Evolutionary conservation across 495 filamentous ascomycete species (phyloP), one percentile per base, ranked within the genome.

Genomic region (Penicillium angulare): DNA sequence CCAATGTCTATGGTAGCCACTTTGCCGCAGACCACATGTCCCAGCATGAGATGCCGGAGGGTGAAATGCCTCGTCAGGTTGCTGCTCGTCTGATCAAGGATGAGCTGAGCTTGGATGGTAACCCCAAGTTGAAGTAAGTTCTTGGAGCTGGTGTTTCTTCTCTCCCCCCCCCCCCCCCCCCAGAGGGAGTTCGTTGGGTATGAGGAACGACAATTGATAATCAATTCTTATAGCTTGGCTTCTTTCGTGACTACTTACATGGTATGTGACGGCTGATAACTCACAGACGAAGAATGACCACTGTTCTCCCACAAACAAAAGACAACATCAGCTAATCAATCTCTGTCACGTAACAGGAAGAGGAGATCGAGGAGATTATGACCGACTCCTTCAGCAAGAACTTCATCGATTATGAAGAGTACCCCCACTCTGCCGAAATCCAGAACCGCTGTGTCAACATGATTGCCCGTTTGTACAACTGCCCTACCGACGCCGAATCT

Each of bases 21-120:
- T 96, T 88, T 65, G 90, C 91, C 10, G 82, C 84, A 24, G 68
- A 84, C 56, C 86, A 90, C 66, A 79, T 96, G 43, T 88, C 89
- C 31, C 82, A 80, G 59, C 79, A 86, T 63, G 86, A 89, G 67
- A 95, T 96, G 87, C 90, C 91, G n/a, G 90, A 95, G 60, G 56
- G 67, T 6, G 88, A 92, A 68, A 92, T 92, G 89, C 89, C 89
- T 35, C 86, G 83, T 50, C 88, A 95, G 57, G 77, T 92, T n/a
- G 90, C 90, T 10, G 92, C 95, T 67, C 86, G 89, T 35, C 88
- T 95, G 89, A 96, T 96, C 74, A 92, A 90, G 73, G 91, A 96
- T 63, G 90, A 96, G 61, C 69, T 95, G 59, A 90, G 86, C 56
- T 71, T 95, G 52, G 90, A 96, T 66, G 88, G 88, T n/a, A 95